These are phyloP conservation scores for Pistacia integerrima DNA, from an alignment of 345 rosid genomes.

Conservation along the genomic window DNA sequence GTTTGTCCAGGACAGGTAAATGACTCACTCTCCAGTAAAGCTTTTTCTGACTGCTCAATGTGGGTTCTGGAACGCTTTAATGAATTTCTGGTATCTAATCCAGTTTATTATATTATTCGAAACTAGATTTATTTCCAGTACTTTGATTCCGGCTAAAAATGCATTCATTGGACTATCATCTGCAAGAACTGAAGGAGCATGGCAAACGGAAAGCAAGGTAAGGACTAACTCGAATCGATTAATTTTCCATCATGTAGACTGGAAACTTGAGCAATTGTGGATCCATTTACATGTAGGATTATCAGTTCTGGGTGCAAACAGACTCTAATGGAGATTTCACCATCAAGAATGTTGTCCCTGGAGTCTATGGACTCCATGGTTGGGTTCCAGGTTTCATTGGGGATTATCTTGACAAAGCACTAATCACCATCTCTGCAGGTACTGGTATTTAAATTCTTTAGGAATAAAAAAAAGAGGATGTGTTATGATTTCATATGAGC, in stretches of 20 bases:
- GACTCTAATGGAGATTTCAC: slow-evolving; percentile 41
- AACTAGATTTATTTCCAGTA: slow-evolving; percentile 32
- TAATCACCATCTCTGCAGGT: slow-evolving; percentile 34
- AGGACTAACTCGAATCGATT: no score
- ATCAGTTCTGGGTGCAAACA: slow-evolving; percentile 45
- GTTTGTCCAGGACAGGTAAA: slow-evolving; percentile 33
- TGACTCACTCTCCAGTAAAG: background rate
- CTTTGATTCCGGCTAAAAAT: slow-evolving; percentile 38
- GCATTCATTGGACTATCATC: slow-evolving; percentile 36
- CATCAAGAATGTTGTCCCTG: slow-evolving; percentile 36
- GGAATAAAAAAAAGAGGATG: background rate
- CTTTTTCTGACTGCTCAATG: background rate
- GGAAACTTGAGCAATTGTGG: background rate
- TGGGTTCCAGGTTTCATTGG: slow-evolving; percentile 48
- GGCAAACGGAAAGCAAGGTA: slow-evolving; percentile 49
- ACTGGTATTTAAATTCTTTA: background rate
- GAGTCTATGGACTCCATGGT: slow-evolving; percentile 38
- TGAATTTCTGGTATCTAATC: background rate
- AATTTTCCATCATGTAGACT: background rate
- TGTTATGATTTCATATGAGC: background rate
- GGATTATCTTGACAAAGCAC: slow-evolving; percentile 29
- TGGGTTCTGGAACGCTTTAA: background rate
- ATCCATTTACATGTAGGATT: slow-evolving; percentile 18
- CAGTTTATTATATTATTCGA: background rate
- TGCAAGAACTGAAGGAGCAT: slow-evolving; percentile 35